Percentiles rank a stretch among this genome's conserved stretches.
phyloP scores from a whole-genome alignment of 345 rosid species.

The Salix dunnii region DNA sequence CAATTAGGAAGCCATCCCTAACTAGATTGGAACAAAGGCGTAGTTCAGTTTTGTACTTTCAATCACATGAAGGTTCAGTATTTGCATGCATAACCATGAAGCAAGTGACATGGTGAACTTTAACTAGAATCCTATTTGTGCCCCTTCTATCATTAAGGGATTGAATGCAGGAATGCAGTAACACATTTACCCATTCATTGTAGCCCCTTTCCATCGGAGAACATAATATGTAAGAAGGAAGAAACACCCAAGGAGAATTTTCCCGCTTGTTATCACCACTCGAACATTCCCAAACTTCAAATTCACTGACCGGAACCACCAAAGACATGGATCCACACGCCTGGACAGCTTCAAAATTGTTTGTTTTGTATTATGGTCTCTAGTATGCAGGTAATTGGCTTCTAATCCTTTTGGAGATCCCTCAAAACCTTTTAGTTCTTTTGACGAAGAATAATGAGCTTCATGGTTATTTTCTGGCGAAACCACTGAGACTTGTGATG shows the following conservation, averaged over 20 bases:
- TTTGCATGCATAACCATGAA: not conserved
- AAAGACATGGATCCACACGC: conserved; percentile 28
- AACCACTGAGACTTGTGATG: conserved; percentile 17
- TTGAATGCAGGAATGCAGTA: not conserved
- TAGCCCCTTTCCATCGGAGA: conserved; percentile 48
- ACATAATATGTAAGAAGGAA: conserved; percentile 46
- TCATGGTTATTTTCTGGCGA: conserved; percentile 16
- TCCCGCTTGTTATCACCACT: conserved; percentile 45
- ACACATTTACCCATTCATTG: conserved; percentile 44
- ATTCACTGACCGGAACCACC: conserved; percentile 60
- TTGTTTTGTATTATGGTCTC: conserved; percentile 26
- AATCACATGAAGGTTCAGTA: too few relatives aligned
- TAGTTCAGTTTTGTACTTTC: too few relatives aligned
- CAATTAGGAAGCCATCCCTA: too few relatives aligned
- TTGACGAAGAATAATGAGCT: not conserved
- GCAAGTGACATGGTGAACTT: not conserved
- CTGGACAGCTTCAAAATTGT: conserved; percentile 39
- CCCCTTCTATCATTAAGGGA: not conserved
- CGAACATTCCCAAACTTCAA: conserved; percentile 49
- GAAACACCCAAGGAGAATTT: conserved; percentile 53
- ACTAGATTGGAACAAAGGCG: too few relatives aligned
- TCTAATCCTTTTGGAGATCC: conserved; percentile 23
- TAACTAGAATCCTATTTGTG: too few relatives aligned
- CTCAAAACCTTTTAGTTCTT: conserved; percentile 11
- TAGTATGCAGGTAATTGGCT: conserved; percentile 16